Conservation (phyloP, 208 protist genomes). For the Acanthamoeba royreba region DNA sequence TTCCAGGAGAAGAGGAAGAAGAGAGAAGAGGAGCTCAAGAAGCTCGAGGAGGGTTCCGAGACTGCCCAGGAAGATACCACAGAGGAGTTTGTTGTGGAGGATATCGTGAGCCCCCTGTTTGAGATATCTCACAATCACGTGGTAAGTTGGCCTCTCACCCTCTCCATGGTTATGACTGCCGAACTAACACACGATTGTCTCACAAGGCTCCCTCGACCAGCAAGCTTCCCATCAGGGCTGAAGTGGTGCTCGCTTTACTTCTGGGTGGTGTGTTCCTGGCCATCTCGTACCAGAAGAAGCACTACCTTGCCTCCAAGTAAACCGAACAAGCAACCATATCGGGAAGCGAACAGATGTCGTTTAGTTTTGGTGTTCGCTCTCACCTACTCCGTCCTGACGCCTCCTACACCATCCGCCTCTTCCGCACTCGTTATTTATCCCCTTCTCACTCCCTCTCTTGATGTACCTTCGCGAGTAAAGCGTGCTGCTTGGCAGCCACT, state of each 20-base stretch:
- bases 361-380: background rate
- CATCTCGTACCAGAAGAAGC: slow-evolving; percentile 45
- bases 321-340: too few relatives aligned
- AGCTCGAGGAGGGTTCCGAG: background rate
- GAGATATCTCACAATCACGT: background rate
- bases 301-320: slow-evolving; percentile 30
- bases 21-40: slow-evolving; percentile 37
- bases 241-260: background rate
- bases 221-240: slow-evolving; percentile 33
- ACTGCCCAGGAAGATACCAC: background rate
- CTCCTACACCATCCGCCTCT: background rate
- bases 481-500: background rate
- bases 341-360: too few relatives aligned
- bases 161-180: background rate
- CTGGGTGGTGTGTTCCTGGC: slow-evolving; percentile 7
- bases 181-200: background rate
- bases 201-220: slow-evolving; percentile 27
- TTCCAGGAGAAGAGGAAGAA: slow-evolving; percentile 30
- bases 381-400: background rate
- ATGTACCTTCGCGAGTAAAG: background rate
- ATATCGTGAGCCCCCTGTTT: slow-evolving; percentile 35
- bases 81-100: slow-evolving; percentile 1
- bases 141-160: background rate
- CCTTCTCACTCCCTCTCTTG: background rate
- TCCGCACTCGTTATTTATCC: background rate